Percentiles rank a stretch among this genome's conserved stretches.
These are phyloP conservation scores for Coemansia aciculifera DNA, from an alignment of 192 early-diverging fungal species.

Conservation along the genomic window DNA sequence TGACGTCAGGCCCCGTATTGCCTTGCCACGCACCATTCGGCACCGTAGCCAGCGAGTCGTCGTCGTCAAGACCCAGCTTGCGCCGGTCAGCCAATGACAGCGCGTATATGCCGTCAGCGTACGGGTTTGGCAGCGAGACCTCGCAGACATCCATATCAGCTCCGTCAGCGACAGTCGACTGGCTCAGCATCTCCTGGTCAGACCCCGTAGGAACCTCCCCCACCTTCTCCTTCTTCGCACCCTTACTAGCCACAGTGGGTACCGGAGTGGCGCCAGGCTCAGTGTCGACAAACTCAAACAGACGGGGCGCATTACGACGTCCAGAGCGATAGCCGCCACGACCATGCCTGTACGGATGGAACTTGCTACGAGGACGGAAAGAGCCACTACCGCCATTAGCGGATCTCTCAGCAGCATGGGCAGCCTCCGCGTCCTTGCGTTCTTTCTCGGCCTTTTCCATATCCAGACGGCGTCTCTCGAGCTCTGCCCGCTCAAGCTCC, in stretches of 20 bases:
- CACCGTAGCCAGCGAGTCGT: constrained; percentile 9
- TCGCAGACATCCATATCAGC: background rate
- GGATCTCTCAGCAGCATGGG: constrained; percentile 5
- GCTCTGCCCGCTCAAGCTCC: constrained; percentile 39
- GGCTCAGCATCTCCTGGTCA: constrained; percentile 13
- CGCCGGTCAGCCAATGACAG: constrained; percentile 40
- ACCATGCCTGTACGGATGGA: background rate
- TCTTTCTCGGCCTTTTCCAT: constrained; percentile 47
- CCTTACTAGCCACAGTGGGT: background rate
- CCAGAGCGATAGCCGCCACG: background rate
- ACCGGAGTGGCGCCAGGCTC: background rate
- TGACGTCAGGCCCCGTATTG: background rate
- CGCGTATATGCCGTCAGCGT: constrained; percentile 37
- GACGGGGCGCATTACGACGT: constrained; percentile 13
- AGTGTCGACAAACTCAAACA: constrained; percentile 49
- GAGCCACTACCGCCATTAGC: background rate
- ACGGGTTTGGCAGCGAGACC: constrained; percentile 24
- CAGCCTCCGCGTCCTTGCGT: constrained; percentile 47
- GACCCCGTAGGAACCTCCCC: background rate
- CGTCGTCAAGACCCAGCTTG: constrained; percentile 37
- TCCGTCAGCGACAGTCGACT: background rate
- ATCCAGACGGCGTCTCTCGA: constrained; percentile 31
- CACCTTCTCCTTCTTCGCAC: background rate
- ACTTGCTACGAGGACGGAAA: constrained; percentile 8
- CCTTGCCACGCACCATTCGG: background rate